Conservation (phyloP, 176 grass and related monocot species). For the Ampelocalamus luodianensis region DNA sequence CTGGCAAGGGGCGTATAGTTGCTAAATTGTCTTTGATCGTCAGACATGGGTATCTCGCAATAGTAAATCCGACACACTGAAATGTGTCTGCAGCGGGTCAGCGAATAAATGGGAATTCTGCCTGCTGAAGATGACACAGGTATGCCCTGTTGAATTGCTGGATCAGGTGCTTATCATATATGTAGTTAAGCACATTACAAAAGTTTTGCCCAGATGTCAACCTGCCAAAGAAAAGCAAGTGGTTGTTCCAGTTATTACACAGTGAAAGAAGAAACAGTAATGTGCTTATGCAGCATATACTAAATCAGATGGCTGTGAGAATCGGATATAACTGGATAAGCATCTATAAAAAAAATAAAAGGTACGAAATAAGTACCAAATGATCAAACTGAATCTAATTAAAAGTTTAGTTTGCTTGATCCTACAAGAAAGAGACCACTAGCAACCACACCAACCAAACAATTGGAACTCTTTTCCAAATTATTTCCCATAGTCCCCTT, state of each 20-base stretch:
- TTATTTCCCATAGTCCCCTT: neutral
- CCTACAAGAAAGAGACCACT: neutral
- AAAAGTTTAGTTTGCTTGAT: neutral
- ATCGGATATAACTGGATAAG: neutral
- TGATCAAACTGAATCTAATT: neutral
- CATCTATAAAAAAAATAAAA: neutral
- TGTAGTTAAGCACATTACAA: neutral
- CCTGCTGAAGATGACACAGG: neutral
- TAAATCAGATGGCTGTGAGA: neutral
- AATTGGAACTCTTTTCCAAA: neutral
- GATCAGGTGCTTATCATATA: slow-evolving; percentile 19
- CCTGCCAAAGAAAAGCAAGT: slow-evolving; percentile 34
- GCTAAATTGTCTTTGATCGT: neutral
- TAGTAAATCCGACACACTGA: neutral
- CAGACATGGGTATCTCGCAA: slow-evolving; percentile 29
- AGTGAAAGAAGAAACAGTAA: neutral
- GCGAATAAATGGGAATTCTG: neutral
- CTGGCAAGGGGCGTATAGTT: neutral
- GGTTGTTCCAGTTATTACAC: neutral
- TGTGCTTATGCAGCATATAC: neutral
- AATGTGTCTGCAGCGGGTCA: neutral
- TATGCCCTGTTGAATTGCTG: neutral
- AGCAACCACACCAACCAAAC: neutral
- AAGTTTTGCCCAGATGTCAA: neutral
- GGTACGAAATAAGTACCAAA: neutral